Evolutionary conservation across 345 rosid species (phyloP), one percentile per base, ranked within the genome.

Genomic region (Eucalyptus cloeziana): DNA sequence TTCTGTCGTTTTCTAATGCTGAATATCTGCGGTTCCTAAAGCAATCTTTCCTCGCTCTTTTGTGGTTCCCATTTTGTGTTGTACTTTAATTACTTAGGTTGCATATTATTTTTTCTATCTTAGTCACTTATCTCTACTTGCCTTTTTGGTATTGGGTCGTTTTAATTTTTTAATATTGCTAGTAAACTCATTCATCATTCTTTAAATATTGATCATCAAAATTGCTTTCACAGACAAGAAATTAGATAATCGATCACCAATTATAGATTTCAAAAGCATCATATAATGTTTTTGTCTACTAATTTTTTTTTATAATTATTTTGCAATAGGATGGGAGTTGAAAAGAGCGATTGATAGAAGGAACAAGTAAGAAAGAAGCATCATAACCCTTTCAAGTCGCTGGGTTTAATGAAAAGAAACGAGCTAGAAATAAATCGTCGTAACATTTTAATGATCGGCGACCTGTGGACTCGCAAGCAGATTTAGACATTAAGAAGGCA

Each of bases 391-490:
- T 49, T 49, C 14, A 24, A 58, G 64, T 24, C 5, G 1, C 7
- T 50, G 3, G 27, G 62, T 21, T 21, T 56, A 56, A 56, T 56
- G 27, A 56, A 56, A 56, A 56, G 62, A 56, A 56, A 25, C 1
- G 10, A 56, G 13, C 27, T 56, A 5, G 12, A 56, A 22, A 56
- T 22, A 56, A 56, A 22, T 21, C 0, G 24, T 56, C 5, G 40
- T 40, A 40, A 40, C 40, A 40, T 40, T 40, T 40, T 40, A 50
- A 16, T 15, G 17, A 50, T 50, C 5, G 19, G 52, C n/a, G n/a
- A n/a, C n/a, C 6, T 15, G 1, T 15, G n/a, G 1, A 50, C 7
- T 50, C n/a, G 1, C 2, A 50, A 50, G 54, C 7, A 51, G 3
- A 51, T 51, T 51, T 5, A 49, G 50, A 49, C 15, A 49, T 49